Percentiles rank a stretch among this genome's conserved stretches.
Conservation (phyloP, 768 basidiomycete genomes). For the Pleurotus ostreatus region DNA sequence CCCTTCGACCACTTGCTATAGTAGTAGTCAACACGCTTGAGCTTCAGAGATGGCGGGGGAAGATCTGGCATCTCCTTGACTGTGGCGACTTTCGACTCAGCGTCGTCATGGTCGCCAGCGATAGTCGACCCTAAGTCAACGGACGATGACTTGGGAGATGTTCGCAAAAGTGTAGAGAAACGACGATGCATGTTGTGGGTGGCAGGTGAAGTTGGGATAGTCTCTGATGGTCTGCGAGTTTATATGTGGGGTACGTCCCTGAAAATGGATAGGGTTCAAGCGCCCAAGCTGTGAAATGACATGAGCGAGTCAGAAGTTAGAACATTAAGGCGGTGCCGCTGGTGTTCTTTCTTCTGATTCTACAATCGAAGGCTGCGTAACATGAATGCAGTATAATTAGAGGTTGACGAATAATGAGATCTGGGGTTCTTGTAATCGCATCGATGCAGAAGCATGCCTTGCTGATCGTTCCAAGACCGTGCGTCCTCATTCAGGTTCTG, state of each 20-base stretch:
- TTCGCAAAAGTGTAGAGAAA: neutral
- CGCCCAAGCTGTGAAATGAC: too few relatives aligned
- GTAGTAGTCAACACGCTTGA: slow-evolving; percentile 59
- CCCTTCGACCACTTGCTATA: slow-evolving; percentile 52
- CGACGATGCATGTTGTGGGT: slow-evolving; percentile 1
- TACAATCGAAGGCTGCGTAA: too few relatives aligned
- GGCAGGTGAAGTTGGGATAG: neutral
- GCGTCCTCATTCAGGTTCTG: too few relatives aligned
- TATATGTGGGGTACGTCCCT: neutral
- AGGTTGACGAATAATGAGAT: too few relatives aligned
- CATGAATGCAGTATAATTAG: too few relatives aligned
- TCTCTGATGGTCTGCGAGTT: neutral
- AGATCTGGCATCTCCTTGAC: slow-evolving; percentile 27
- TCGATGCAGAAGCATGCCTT: too few relatives aligned
- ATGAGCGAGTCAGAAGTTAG: too few relatives aligned
- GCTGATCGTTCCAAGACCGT: too few relatives aligned
- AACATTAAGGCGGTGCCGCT: too few relatives aligned
- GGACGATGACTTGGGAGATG: neutral
- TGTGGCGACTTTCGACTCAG: slow-evolving; percentile 30
- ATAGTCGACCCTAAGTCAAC: neutral
- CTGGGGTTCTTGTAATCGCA: too few relatives aligned
- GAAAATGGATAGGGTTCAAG: neutral
- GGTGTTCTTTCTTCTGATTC: too few relatives aligned
- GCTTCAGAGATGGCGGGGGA: slow-evolving; percentile 43
- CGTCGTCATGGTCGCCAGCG: slow-evolving; percentile 18